These are phyloP conservation scores for Yarrowia divulgata DNA, from an alignment of 805 yeast species.

Conservation along the genomic window DNA sequence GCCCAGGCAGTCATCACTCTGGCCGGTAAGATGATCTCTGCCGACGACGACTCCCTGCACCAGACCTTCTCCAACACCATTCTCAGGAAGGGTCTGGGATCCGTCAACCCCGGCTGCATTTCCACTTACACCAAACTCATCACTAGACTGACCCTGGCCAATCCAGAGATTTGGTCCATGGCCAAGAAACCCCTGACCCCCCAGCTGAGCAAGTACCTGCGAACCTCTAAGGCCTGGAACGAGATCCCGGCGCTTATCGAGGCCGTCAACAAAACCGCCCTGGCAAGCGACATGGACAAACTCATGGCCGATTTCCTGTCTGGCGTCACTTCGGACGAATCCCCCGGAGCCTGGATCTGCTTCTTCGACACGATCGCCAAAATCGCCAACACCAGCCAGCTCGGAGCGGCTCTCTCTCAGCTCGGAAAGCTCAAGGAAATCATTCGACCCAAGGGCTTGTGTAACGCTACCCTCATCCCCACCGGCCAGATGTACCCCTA, in stretches of 20 bases:
- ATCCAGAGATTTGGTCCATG: constrained; percentile 48
- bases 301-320: constrained; percentile 16
- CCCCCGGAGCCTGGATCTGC: constrained; percentile 27
- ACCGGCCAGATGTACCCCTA: constrained; percentile 33
- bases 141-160: constrained; percentile 56
- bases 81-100: constrained; percentile 44
- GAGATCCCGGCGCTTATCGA: constrained; percentile 24
- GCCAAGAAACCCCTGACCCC: constrained; percentile 32
- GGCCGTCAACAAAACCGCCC: constrained; percentile 19
- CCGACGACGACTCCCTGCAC: constrained; percentile 40
- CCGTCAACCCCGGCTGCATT: constrained; percentile 34
- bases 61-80: constrained; percentile 41
- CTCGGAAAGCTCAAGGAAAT: constrained; percentile 20
- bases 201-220: constrained; percentile 32
- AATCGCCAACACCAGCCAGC: constrained; percentile 21
- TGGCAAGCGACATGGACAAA: constrained; percentile 1
- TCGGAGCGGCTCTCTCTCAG: constrained; percentile 19
- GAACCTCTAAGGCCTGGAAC: constrained; percentile 27
- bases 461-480: constrained; percentile 28
- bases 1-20: constrained; percentile 55
- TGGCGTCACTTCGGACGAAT: constrained; percentile 19
- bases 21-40: constrained; percentile 48
- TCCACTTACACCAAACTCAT: constrained; percentile 40
- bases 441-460: constrained; percentile 29
- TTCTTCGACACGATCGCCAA: constrained; percentile 29